Evolutionary conservation across 2,329 filamentous ascomycete species (phyloP), one percentile per base, ranked within the genome.

Genomic region (Alternaria gansuensis): DNA sequence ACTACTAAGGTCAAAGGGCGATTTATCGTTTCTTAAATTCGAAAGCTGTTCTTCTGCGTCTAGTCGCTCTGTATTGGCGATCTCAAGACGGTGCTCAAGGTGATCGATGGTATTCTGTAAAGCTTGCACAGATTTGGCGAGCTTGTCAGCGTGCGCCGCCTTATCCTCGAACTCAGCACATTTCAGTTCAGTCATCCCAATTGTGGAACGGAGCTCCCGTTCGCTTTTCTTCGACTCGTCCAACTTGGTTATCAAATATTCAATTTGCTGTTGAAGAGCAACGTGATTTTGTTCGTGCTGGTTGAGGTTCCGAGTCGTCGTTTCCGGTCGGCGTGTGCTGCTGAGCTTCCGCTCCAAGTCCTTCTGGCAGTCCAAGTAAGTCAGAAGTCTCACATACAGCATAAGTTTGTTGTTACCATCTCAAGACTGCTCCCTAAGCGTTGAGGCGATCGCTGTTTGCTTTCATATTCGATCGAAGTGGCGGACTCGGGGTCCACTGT

Each of bases 21-120:
- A 64, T 37, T 74, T 72, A 29, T 71, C 57, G 4, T 65, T 57
- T 29, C 62, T 66, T 8, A 78, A 56, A 48, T 73, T 74, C 40
- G 69, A 72, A 9, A 79, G 54, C 44, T 77, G 69, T 44, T 78
- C 72, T 51, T 78, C 72, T 10, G 77, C 75, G 56, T 82, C 81
- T 0, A 79, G 43, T 51, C 78, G 79, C 54, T 78, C 73, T 14
- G 72, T 71, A 57, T 82, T 82, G 21, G 78, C 75, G 13, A 75
- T 66, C 33, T 77, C 72, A 33, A 82, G 65, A 7, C 78, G 72
- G 17, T 69, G 72, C 49, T 80, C 77, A 5, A 81, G 68, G 49
- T 78, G 71, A 14, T 75, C 71, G 7, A 78, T 70, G 0, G 73
- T 75, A 46, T 77, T 79, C 44, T 76, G 75, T 34, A 80, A 58